These are phyloP conservation scores for Leccinum incarnatum DNA, from an alignment of 768 basidiomycete species.

Conservation along the genomic window DNA sequence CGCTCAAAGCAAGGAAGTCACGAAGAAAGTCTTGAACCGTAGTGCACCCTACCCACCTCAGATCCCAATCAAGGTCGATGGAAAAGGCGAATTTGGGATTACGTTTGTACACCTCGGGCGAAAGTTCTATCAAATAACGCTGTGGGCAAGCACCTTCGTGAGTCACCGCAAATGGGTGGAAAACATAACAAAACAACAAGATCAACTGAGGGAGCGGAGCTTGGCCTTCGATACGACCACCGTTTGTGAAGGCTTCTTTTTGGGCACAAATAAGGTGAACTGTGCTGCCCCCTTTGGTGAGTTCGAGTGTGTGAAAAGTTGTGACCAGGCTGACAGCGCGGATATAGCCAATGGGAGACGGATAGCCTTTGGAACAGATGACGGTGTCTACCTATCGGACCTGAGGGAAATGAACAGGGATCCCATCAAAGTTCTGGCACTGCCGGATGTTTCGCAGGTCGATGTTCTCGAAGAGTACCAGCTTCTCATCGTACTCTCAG, in stretches of 20 bases:
- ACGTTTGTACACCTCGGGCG: slow-evolving; percentile 93
- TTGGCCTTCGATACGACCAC: slow-evolving; percentile 81
- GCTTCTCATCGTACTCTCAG: slow-evolving; percentile 97
- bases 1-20: slow-evolving; percentile 49
- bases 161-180: slow-evolving; percentile 95
- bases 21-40: slow-evolving; percentile 42
- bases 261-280: slow-evolving; percentile 81
- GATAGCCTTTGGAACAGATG: slow-evolving; percentile 95
- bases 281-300: slow-evolving; percentile 85
- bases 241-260: slow-evolving; percentile 87
- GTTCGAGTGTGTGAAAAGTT: slow-evolving; percentile 33
- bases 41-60: slow-evolving; percentile 43
- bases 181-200: slow-evolving; percentile 86
- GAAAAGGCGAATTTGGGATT: slow-evolving; percentile 86
- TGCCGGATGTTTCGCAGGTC: slow-evolving; percentile 90
- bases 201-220: slow-evolving; percentile 77
- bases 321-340: slow-evolving; percentile 5
- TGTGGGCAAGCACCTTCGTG: slow-evolving; percentile 86
- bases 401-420: slow-evolving; percentile 72
- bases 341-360: slow-evolving; percentile 70
- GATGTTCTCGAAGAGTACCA: slow-evolving; percentile 97
- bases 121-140: slow-evolving; percentile 85
- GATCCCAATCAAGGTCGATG: slow-evolving; percentile 51
- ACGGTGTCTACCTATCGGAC: slow-evolving; percentile 94
- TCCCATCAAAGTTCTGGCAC: slow-evolving; percentile 84